phyloP scores from a whole-genome alignment of 495 filamentous ascomycete genomes.

The Staphylotrichum tortipilum region DNA sequence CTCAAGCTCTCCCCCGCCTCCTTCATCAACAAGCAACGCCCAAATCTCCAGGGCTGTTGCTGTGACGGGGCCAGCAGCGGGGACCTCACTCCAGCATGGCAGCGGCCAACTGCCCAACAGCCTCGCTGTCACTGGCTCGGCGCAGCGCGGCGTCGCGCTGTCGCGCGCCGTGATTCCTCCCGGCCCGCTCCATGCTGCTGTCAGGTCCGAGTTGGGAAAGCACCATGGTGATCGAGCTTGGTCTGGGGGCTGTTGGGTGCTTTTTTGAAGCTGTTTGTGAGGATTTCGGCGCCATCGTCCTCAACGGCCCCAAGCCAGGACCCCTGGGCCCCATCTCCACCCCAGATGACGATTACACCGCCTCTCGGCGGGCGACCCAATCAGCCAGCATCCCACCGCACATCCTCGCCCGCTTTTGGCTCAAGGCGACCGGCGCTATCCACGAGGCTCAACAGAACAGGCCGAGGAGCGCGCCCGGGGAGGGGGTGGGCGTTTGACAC shows the following conservation, averaged over 20 bases:
- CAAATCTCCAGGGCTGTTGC: too few species aligned
- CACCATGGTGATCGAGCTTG: not conserved
- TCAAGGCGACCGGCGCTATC: not conserved
- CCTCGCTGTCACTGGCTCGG: too few species aligned
- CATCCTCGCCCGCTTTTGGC: not conserved
- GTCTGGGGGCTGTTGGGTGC: too few species aligned
- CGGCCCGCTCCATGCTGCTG: not conserved
- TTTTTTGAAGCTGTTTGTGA: too few species aligned
- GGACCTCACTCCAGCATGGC: not conserved
- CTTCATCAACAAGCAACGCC: too few species aligned
- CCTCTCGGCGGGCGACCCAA: slow-evolving; percentile 1
- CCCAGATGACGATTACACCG: slow-evolving; percentile 6
- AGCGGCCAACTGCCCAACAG: not conserved
- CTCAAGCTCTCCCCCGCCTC: too few species aligned
- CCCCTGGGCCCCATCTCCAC: slow-evolving; percentile 1
- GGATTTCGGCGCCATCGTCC: too few species aligned
- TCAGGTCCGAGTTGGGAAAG: not conserved
- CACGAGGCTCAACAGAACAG: not conserved
- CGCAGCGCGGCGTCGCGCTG: too few species aligned
- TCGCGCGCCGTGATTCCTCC: too few species aligned
- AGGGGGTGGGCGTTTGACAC: too few species aligned
- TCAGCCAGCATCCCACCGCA: not conserved
- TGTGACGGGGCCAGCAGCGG: not conserved
- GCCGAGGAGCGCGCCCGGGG: not conserved
- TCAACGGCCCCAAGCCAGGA: too few species aligned